These are phyloP conservation scores for Trametes cubensis DNA, from an alignment of 768 basidiomycete genomes.

Conservation along the genomic window DNA sequence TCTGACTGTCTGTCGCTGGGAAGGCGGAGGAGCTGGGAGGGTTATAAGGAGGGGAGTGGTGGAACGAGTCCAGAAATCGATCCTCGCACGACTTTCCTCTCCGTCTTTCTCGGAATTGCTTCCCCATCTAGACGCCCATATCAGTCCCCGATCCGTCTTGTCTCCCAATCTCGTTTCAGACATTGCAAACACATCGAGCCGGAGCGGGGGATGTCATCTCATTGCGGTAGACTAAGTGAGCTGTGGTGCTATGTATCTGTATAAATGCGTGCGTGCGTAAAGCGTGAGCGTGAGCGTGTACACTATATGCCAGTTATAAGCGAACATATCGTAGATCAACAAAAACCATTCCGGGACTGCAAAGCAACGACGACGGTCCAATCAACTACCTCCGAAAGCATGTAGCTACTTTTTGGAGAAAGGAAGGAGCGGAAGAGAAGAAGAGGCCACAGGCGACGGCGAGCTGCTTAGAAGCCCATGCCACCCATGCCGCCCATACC, in stretches of 20 bases:
- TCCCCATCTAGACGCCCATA: neutral
- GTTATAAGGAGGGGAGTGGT: neutral
- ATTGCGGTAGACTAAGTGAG: slow-evolving; percentile 2
- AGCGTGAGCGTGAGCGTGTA: neutral
- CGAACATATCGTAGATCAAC: neutral
- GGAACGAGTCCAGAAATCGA: neutral
- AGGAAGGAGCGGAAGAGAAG: neutral
- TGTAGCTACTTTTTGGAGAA: neutral
- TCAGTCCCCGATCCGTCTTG: neutral
- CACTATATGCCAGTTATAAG: slow-evolving; percentile 2
- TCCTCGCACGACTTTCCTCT: neutral
- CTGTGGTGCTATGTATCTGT: neutral
- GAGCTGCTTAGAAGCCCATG: slow-evolving; percentile 17
- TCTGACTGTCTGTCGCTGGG: neutral
- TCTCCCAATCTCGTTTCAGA: neutral
- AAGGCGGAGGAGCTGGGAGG: neutral
- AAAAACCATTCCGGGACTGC: neutral
- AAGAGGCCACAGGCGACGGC: neutral
- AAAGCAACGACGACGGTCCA: neutral
- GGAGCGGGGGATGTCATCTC: slow-evolving; percentile 1
- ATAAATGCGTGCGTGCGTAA: slow-evolving; percentile 6
- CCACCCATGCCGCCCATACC: slow-evolving; percentile 46
- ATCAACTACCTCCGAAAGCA: too few relatives aligned
- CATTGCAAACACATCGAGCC: neutral
- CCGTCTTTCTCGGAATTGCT: slow-evolving; percentile 9